Evolutionary conservation across 2,329 filamentous ascomycete genomes (phyloP).

Genomic region (Chaetomium sp.): DNA sequence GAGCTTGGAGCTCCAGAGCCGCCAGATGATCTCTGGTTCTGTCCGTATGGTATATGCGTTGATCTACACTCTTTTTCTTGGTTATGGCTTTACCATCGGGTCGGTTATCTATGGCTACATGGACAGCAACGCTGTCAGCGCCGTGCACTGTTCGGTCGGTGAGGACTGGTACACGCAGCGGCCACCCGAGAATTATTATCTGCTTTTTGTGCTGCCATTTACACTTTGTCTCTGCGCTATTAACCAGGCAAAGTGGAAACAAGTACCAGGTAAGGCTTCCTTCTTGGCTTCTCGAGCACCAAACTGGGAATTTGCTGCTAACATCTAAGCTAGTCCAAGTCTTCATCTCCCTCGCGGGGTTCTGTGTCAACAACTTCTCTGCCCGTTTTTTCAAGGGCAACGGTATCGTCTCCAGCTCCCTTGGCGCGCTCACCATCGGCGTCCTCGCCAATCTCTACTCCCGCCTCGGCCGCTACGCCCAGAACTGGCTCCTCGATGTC

Average conservation of each 20-base stretch:
- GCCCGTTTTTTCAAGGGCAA: slow-evolving; percentile 61
- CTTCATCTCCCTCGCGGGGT: slow-evolving; percentile 65
- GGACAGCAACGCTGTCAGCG: slow-evolving; percentile 46
- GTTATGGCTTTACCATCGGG: slow-evolving; percentile 65
- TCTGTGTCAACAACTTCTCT: slow-evolving; percentile 68
- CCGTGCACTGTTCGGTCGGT: slow-evolving; percentile 34
- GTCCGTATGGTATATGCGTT: slow-evolving; percentile 70
- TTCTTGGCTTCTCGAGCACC: no score
- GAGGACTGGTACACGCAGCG: slow-evolving; percentile 25
- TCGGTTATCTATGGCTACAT: slow-evolving; percentile 57
- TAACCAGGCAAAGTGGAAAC: slow-evolving; percentile 72
- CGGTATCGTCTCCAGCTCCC: slow-evolving; percentile 68
- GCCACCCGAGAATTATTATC: slow-evolving; percentile 42
- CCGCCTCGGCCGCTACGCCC: slow-evolving; percentile 52
- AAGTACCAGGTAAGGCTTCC: slow-evolving; percentile 19
- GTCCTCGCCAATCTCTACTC: slow-evolving; percentile 75
- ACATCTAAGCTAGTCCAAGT: slow-evolving; percentile 55
- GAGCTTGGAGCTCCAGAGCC: slow-evolving; percentile 61
- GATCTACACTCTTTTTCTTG: slow-evolving; percentile 66
- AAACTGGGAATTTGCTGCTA: background rate
- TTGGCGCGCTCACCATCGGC: slow-evolving; percentile 70
- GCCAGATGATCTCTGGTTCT: slow-evolving; percentile 62
- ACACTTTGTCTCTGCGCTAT: slow-evolving; percentile 51
- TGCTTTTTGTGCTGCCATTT: slow-evolving; percentile 61
- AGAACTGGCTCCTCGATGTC: slow-evolving; percentile 48